These are phyloP conservation scores for Lichenothelia convexa DNA, from an alignment of 495 filamentous ascomycete species.

Conservation along the genomic window DNA sequence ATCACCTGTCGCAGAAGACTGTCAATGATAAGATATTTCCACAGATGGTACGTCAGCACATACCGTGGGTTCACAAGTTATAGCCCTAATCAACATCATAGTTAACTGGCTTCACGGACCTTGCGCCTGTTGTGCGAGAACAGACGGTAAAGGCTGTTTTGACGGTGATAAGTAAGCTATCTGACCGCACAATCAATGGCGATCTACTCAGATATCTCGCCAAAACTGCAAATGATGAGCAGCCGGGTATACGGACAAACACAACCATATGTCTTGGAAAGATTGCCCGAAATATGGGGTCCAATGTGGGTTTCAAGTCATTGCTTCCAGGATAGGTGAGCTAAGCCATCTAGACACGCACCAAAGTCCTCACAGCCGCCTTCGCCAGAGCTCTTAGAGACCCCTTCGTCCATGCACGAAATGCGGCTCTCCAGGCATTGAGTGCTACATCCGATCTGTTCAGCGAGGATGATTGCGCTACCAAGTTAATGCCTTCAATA, in stretches of 20 bases:
- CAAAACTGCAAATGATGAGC: conserved; percentile 93
- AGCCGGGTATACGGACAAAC: conserved; percentile 92
- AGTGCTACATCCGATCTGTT: conserved; percentile 72
- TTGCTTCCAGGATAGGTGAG: too few species aligned
- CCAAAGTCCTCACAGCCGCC: conserved; percentile 82
- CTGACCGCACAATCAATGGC: conserved; percentile 81
- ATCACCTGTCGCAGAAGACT: conserved; percentile 69
- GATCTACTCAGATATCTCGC: conserved; percentile 81
- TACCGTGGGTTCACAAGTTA: neutral
- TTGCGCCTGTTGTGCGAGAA: conserved; percentile 79
- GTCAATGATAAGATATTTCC: conserved; percentile 96
- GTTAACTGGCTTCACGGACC: conserved; percentile 83
- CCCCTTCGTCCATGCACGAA: conserved; percentile 84
- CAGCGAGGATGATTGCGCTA: conserved; percentile 77
- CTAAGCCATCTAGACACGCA: conserved; percentile 35
- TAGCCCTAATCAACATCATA: conserved; percentile 15
- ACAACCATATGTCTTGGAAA: conserved; percentile 95
- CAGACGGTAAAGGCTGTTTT: conserved; percentile 90
- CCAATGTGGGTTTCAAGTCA: conserved; percentile 30
- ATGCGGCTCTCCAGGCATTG: conserved; percentile 71
- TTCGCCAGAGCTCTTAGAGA: conserved; percentile 79
- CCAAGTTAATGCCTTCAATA: conserved; percentile 60
- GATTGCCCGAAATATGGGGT: conserved; percentile 74
- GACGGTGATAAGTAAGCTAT: conserved; percentile 68
- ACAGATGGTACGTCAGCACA: conserved; percentile 47